Evolutionary conservation across 305 asterid genomes (phyloP).

Genomic region (Caryopteris hybrid): DNA sequence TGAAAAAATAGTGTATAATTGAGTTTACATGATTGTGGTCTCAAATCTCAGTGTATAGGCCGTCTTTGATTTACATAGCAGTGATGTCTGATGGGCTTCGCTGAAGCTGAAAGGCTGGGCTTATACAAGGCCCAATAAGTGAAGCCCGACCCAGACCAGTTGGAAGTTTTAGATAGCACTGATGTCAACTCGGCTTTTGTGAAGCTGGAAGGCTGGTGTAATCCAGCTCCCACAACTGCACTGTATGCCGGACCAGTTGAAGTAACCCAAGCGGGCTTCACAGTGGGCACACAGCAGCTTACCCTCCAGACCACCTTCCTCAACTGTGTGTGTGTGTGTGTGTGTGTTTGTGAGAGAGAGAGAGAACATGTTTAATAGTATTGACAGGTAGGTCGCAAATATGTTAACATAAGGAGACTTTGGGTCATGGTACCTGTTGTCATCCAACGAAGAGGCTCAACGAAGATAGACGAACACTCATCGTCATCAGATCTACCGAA

Average conservation of each 20-base stretch:
- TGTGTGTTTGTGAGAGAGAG: not conserved
- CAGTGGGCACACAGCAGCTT: conserved; percentile 77
- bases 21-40: conserved; percentile 13
- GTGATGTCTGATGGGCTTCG: conserved; percentile 67
- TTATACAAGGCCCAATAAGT: conserved; percentile 75
- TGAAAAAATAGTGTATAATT: not conserved
- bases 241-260: conserved; percentile 97
- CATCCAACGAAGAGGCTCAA: conserved; percentile 99
- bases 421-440: conserved; percentile 46
- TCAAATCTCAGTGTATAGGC: not conserved
- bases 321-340: too few species aligned
- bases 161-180: conserved; percentile 42
- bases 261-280: conserved; percentile 89
- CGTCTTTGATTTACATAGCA: conserved; percentile 25
- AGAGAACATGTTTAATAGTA: not conserved
- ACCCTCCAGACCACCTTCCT: conserved; percentile 91
- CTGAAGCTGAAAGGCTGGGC: conserved; percentile 82
- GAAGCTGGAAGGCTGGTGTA: conserved; percentile 98
- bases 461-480: conserved; percentile 84
- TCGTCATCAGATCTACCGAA: conserved; percentile 49
- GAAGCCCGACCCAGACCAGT: conserved; percentile 68
- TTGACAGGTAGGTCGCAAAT: not conserved
- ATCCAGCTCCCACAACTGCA: conserved; percentile 99
- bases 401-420: not conserved
- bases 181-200: conserved; percentile 82